phyloP scores from a whole-genome alignment of 495 filamentous ascomycete genomes.

The Aspergillus diversus region DNA sequence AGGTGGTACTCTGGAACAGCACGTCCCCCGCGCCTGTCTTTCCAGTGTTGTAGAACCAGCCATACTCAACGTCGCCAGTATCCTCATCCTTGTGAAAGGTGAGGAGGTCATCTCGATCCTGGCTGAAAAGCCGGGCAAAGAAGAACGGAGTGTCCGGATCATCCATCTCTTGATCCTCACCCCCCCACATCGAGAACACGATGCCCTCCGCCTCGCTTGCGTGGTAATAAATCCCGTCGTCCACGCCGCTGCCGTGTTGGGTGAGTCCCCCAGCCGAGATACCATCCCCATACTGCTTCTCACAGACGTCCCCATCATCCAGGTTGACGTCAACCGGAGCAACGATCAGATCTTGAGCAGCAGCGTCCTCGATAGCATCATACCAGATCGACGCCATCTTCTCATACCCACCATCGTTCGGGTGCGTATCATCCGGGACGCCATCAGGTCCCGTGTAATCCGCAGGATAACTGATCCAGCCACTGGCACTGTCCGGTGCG shows the following conservation, averaged over 20 bases:
- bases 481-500: not conserved
- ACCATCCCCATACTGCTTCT: not conserved
- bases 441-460: not conserved
- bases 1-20: too few species aligned
- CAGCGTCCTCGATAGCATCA: slow-evolving; percentile 36
- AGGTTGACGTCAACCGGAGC: not conserved
- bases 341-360: not conserved
- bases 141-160: not conserved
- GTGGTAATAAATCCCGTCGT: not conserved
- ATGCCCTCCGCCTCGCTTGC: not conserved
- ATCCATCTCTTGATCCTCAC: not conserved
- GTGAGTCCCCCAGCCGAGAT: not conserved
- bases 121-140: not conserved
- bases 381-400: slow-evolving; percentile 58
- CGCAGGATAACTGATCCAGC: not conserved
- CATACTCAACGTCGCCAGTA: too few species aligned
- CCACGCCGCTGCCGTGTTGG: not conserved
- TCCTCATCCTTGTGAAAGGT: too few species aligned
- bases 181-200: not conserved
- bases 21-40: too few species aligned
- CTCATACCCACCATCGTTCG: slow-evolving; percentile 50
- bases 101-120: too few species aligned
- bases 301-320: too few species aligned
- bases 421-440: slow-evolving; percentile 47
- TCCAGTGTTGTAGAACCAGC: too few species aligned